Evolutionary conservation across 1,284 basidiomycete genomes (phyloP).

Genomic region (Trichosporon inkin): DNA sequence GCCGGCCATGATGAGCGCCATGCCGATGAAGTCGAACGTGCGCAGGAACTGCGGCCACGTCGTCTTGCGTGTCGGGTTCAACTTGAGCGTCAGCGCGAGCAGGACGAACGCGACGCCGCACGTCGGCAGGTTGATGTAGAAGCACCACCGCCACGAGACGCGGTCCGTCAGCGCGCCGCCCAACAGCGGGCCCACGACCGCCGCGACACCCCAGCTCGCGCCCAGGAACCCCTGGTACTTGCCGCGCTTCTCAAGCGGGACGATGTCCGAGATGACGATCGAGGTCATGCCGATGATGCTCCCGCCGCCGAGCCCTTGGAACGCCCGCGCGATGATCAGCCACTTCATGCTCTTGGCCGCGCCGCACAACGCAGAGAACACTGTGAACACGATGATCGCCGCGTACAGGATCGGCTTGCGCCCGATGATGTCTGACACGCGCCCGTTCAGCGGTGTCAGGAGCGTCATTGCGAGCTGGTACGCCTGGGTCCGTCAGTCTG

Average conservation of each 20-base stretch:
- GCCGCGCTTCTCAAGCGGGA: slow-evolving; percentile 41
- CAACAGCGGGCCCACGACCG: slow-evolving; percentile 50
- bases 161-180: slow-evolving; percentile 42
- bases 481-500: slow-evolving; percentile 23
- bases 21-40: slow-evolving; percentile 47
- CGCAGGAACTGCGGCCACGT: slow-evolving; percentile 25
- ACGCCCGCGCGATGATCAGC: slow-evolving; percentile 40
- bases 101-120: slow-evolving; percentile 59
- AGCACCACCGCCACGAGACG: slow-evolving; percentile 33
- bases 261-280: slow-evolving; percentile 38
- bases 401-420: slow-evolving; percentile 44
- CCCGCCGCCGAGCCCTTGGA: slow-evolving; percentile 45
- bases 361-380: slow-evolving; percentile 43
- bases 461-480: slow-evolving; percentile 40
- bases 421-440: slow-evolving; percentile 44
- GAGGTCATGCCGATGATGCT: slow-evolving; percentile 32
- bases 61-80: slow-evolving; percentile 55
- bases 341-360: slow-evolving; percentile 40
- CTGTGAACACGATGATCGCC: slow-evolving; percentile 39
- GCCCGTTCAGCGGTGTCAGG: slow-evolving; percentile 41
- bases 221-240: slow-evolving; percentile 51
- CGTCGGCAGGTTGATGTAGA: slow-evolving; percentile 45
- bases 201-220: slow-evolving; percentile 50
- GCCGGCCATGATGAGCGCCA: slow-evolving; percentile 63
- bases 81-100: slow-evolving; percentile 74